Conservation (phyloP, 345 rosid genomes). For the Kernera saxatilis region DNA sequence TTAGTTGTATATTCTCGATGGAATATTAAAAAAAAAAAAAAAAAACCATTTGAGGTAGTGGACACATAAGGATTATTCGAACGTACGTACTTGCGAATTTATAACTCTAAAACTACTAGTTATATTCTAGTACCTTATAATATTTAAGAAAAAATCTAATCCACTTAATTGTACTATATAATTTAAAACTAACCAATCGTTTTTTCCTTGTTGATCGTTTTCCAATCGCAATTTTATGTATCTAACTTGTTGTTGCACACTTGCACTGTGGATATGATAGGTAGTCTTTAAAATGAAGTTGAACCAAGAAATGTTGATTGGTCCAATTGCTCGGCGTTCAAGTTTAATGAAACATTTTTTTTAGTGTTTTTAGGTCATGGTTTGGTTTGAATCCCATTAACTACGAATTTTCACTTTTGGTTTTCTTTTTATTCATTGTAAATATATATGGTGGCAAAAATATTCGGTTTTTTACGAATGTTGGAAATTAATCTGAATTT, state of each 20-base stretch:
- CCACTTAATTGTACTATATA: not conserved
- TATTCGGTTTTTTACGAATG: too few species aligned
- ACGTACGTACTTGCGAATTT: conserved; percentile 22
- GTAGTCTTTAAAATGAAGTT: not conserved
- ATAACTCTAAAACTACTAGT: not conserved
- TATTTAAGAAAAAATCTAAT: not conserved
- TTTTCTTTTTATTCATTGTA: too few species aligned
- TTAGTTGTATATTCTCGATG: conserved; percentile 25
- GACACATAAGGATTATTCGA: conserved; percentile 13
- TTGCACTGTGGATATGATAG: not conserved
- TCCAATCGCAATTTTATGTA: not conserved
- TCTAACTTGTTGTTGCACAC: not conserved
- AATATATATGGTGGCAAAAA: too few species aligned
- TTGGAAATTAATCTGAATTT: too few species aligned
- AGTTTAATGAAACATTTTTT: not conserved
- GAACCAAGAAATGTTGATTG: not conserved
- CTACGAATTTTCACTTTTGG: too few species aligned
- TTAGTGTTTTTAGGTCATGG: not conserved
- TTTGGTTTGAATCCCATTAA: too few species aligned
- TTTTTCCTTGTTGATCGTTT: not conserved
- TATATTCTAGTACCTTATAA: not conserved
- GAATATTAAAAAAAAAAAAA: not conserved
- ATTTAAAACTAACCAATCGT: not conserved
- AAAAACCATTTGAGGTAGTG: conserved; percentile 20
- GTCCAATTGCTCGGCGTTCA: too few species aligned